phyloP scores from a whole-genome alignment of 2,329 filamentous ascomycete species.

The Aspergillus brasiliensis region DNA sequence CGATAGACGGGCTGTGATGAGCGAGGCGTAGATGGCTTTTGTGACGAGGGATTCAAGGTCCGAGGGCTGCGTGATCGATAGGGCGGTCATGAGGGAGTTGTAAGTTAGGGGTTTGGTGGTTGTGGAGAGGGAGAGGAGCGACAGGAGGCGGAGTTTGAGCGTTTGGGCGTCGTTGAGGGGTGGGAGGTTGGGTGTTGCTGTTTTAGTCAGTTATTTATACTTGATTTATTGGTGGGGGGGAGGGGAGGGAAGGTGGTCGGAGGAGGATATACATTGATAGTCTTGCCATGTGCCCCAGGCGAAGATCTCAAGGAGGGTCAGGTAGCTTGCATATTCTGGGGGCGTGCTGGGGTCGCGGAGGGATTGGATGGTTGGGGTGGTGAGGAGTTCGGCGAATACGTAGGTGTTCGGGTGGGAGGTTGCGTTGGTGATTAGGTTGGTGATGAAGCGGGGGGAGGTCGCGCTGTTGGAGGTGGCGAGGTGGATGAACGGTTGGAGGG shows the following conservation, averaged over 20 bases:
- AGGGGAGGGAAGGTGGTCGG: neutral
- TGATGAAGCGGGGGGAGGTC: conserved; percentile 75
- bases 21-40: conserved; percentile 79
- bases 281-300: conserved; percentile 85
- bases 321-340: conserved; percentile 64
- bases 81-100: conserved; percentile 62
- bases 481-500: conserved; percentile 79
- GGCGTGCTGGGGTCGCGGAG: conserved; percentile 58
- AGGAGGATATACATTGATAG: conserved; percentile 60
- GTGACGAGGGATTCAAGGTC: conserved; percentile 86
- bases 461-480: conserved; percentile 77
- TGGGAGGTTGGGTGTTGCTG: conserved; percentile 64
- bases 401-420: conserved; percentile 89
- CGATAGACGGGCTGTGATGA: conserved; percentile 81
- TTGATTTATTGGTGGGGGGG: neutral
- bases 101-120: conserved; percentile 73
- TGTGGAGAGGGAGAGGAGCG: conserved; percentile 77
- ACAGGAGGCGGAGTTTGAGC: conserved; percentile 87
- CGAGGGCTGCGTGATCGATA: conserved; percentile 67
- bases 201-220: conserved; percentile 3
- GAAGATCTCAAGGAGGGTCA: conserved; percentile 82
- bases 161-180: conserved; percentile 70
- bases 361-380: conserved; percentile 74
- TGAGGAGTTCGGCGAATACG: conserved; percentile 91
- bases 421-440: conserved; percentile 82